A percentile compares a stretch with the other conserved stretches of the same genome.
Conservation (phyloP, 805 yeast species). For the Blastobotrys mokoenaii region DNA sequence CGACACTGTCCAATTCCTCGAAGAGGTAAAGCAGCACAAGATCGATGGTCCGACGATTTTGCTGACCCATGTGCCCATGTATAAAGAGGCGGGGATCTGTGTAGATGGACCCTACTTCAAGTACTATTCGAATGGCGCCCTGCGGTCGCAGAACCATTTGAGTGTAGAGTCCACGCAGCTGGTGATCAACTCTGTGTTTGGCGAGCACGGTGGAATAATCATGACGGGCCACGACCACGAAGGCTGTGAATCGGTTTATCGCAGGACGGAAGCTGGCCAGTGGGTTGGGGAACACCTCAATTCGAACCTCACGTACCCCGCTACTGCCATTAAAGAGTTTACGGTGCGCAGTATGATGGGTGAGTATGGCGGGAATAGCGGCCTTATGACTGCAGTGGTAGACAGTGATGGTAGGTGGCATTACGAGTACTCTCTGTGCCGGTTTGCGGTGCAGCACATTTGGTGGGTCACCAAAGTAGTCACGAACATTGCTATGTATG, state of each 20-base stretch:
- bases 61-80: slow-evolving; percentile 84
- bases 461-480: slow-evolving; percentile 88
- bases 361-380: slow-evolving; percentile 83
- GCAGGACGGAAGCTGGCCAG: slow-evolving; percentile 2
- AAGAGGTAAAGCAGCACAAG: slow-evolving; percentile 40
- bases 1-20: slow-evolving; percentile 67
- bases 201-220: slow-evolving; percentile 61
- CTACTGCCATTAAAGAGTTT: slow-evolving; percentile 47
- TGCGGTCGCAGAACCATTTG: slow-evolving; percentile 83
- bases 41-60: slow-evolving; percentile 76
- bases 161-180: slow-evolving; percentile 55
- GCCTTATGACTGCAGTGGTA: slow-evolving; percentile 63
- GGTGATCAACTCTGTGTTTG: slow-evolving; percentile 66
- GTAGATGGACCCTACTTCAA: slow-evolving; percentile 73
- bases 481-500: slow-evolving; percentile 25
- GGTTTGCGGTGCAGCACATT: slow-evolving; percentile 78
- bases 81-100: slow-evolving; percentile 74
- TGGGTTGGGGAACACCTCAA: slow-evolving; percentile 2
- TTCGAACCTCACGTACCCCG: not conserved
- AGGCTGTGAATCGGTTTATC: slow-evolving; percentile 72
- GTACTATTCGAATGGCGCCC: slow-evolving; percentile 53
- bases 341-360: slow-evolving; percentile 96
- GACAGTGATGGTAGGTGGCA: slow-evolving; percentile 43
- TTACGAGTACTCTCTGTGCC: slow-evolving; percentile 65
- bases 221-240: slow-evolving; percentile 95